Percentiles rank a stretch among this genome's conserved stretches.
phyloP scores from a whole-genome alignment of 768 basidiomycete species.

The Neoboletus subvelutipes region DNA sequence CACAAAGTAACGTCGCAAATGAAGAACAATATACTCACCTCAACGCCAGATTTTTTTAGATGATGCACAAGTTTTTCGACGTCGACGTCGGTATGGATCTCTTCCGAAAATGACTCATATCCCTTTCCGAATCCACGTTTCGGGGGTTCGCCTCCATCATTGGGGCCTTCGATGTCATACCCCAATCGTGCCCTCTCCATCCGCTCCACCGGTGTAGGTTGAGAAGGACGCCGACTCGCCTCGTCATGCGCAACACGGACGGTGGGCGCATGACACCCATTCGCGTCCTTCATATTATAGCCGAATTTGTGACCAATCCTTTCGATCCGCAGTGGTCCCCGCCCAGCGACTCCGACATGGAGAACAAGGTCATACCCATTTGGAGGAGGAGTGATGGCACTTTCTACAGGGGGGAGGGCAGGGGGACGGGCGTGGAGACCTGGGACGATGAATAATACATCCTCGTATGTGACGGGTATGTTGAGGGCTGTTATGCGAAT shows the following conservation, averaged over 20 bases:
- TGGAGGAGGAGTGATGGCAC: constrained; percentile 39
- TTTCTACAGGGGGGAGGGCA: constrained; percentile 38
- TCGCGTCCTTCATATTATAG: constrained; percentile 67
- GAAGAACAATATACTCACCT: constrained; percentile 26
- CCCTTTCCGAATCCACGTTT: constrained; percentile 38
- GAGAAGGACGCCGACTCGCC: constrained; percentile 13
- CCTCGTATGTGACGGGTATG: constrained; percentile 59
- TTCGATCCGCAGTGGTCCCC: constrained; percentile 64
- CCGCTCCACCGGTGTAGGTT: constrained; percentile 27
- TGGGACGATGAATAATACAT: constrained; percentile 54
- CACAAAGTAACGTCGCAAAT: neutral
- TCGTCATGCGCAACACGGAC: constrained; percentile 34
- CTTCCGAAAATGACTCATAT: constrained; percentile 37
- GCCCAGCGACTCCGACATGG: constrained; percentile 66
- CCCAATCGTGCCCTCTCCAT: constrained; percentile 32
- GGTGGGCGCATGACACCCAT: constrained; percentile 52
- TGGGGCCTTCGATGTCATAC: constrained; percentile 26
- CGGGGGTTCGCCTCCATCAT: constrained; percentile 30
- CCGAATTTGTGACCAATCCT: constrained; percentile 64
- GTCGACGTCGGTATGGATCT: constrained; percentile 37
- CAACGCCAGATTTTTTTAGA: constrained; percentile 32
- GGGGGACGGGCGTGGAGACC: constrained; percentile 63
- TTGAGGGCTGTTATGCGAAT: constrained; percentile 61
- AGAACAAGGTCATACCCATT: constrained; percentile 68
- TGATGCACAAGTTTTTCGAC: constrained; percentile 38